Conservation (phyloP, 2,329 filamentous ascomycete species). For the Fusarium sp. region DNA sequence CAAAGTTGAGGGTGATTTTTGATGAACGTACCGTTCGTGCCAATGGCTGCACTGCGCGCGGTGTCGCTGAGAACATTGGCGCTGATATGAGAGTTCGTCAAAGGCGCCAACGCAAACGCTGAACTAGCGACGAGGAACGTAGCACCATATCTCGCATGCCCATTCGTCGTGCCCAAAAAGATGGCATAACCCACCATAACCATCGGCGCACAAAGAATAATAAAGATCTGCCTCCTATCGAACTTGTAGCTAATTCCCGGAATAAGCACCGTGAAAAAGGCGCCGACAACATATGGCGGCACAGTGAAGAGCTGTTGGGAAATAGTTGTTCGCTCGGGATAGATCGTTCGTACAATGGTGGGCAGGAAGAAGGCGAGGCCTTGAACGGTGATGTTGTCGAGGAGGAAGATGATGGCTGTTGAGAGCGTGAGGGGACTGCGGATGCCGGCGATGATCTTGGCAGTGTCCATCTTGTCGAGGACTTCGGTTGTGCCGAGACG, state of each 20-base stretch:
- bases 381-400: conserved; percentile 77
- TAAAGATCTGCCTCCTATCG: conserved; percentile 69
- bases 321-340: conserved; percentile 64
- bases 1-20: accelerated
- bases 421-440: conserved; percentile 65
- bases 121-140: conserved; percentile 71
- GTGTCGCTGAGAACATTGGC: conserved; percentile 79
- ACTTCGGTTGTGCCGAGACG: conserved; percentile 68
- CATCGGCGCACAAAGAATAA: conserved; percentile 68
- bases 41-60: conserved; percentile 73
- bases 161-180: conserved; percentile 68
- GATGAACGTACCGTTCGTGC: conserved; percentile 54
- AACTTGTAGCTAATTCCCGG: conserved; percentile 70
- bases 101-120: conserved; percentile 15
- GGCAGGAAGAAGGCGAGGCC: conserved; percentile 78
- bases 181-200: conserved; percentile 77
- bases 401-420: conserved; percentile 68
- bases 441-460: conserved; percentile 70
- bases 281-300: conserved; percentile 75
- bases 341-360: conserved; percentile 76
- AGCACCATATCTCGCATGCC: conserved; percentile 71
- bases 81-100: conserved; percentile 56
- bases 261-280: conserved; percentile 71
- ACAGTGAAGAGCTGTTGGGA: conserved; percentile 76
- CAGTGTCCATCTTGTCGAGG: conserved; percentile 65